Evolutionary conservation across 2,329 filamentous ascomycete species (phyloP).

Genomic region (Colletotrichum incanum): DNA sequence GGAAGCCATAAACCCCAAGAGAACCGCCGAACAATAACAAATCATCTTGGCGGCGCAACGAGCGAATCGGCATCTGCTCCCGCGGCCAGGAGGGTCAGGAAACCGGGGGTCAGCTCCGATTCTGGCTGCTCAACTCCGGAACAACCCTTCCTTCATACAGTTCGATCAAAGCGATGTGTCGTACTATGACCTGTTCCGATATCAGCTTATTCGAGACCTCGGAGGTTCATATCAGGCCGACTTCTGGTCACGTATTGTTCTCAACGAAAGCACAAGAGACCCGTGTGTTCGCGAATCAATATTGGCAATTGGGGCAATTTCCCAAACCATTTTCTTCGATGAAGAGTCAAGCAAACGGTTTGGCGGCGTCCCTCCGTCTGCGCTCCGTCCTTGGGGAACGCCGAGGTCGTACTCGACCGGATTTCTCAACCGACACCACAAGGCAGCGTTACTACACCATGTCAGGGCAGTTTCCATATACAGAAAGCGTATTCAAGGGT

Average conservation of each 20-base stretch:
- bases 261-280: slow-evolving; percentile 43
- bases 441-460: slow-evolving; percentile 40
- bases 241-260: slow-evolving; percentile 46
- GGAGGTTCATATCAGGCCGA: slow-evolving; percentile 44
- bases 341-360: neutral
- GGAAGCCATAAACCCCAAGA: slow-evolving; percentile 6
- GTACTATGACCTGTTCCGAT: slow-evolving; percentile 46
- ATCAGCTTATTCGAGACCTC: slow-evolving; percentile 43
- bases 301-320: slow-evolving; percentile 45
- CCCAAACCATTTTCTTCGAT: slow-evolving; percentile 41
- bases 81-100: slow-evolving; percentile 1
- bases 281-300: slow-evolving; percentile 45
- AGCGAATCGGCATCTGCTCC: slow-evolving; percentile 10
- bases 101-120: neutral
- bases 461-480: slow-evolving; percentile 41
- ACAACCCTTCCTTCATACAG: neutral
- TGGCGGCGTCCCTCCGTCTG: slow-evolving; percentile 1
- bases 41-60: slow-evolving; percentile 22
- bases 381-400: slow-evolving; percentile 13
- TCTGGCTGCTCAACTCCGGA: neutral
- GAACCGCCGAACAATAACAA: neutral
- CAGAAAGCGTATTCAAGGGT: slow-evolving; percentile 34
- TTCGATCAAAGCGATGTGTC: slow-evolving; percentile 34
- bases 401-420: neutral
- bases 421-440: slow-evolving; percentile 32